Evolutionary conservation across 2,329 filamentous ascomycete genomes (phyloP).

Genomic region (Aspergillus uvarum): DNA sequence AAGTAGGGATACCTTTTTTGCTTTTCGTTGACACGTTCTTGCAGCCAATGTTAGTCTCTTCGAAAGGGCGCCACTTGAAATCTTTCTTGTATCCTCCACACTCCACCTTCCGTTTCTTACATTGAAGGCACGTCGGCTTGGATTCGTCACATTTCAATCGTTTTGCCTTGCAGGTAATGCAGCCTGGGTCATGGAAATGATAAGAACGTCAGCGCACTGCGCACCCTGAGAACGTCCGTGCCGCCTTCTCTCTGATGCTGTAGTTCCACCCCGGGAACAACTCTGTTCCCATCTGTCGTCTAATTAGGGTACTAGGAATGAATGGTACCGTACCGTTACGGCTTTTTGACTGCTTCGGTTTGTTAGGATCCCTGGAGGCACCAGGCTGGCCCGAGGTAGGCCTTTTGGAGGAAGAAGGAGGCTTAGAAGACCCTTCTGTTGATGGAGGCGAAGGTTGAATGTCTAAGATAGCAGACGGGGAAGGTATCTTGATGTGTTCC

Average conservation of each 20-base stretch:
- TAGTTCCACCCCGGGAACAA: conserved; percentile 8
- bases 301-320: conserved; percentile 13
- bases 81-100: conserved; percentile 74
- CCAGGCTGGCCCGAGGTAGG: conserved; percentile 13
- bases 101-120: conserved; percentile 61
- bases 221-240: conserved; percentile 12
- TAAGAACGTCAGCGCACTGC: conserved; percentile 32
- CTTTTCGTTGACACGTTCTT: conserved; percentile 38
- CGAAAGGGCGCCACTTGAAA: conserved; percentile 72
- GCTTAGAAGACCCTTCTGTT: conserved; percentile 28
- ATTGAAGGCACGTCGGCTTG: conserved; percentile 67
- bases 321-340: conserved; percentile 62
- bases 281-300: neutral
- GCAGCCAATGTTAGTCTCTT: conserved; percentile 57
- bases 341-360: conserved; percentile 72
- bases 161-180: conserved; percentile 71
- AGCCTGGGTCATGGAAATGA: conserved; percentile 52
- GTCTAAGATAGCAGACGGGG: conserved; percentile 55
- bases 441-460: conserved; percentile 29
- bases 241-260: conserved; percentile 6
- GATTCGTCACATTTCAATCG: conserved; percentile 72
- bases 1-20: conserved; percentile 44
- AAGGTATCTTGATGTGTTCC: conserved; percentile 62
- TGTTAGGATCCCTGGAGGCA: conserved; percentile 36
- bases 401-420: conserved; percentile 28